These are phyloP conservation scores for Isabelozyma gotoi DNA, from an alignment of 805 yeast species.

Conservation along the genomic window DNA sequence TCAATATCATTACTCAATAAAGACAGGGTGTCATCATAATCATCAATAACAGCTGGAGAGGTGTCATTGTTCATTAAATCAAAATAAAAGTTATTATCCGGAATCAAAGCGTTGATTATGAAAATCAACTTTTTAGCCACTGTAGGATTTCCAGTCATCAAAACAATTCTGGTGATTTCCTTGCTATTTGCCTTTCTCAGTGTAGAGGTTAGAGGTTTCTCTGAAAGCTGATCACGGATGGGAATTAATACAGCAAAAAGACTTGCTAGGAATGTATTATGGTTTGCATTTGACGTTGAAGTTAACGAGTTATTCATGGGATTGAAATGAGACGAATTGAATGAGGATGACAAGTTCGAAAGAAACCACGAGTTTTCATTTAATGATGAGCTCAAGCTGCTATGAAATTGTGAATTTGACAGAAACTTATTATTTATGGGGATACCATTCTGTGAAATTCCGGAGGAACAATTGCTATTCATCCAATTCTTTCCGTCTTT, in stretches of 20 bases:
- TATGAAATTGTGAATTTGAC: conserved; percentile 10
- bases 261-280: conserved; percentile 45
- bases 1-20: neutral
- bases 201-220: conserved; percentile 27
- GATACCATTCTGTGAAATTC: neutral
- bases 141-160: conserved; percentile 59
- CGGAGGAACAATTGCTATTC: neutral
- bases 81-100: conserved; percentile 26
- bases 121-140: conserved; percentile 60
- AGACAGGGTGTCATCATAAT: neutral
- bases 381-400: conserved; percentile 4
- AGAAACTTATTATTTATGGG: conserved; percentile 5
- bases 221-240: conserved; percentile 30
- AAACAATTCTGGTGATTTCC: conserved; percentile 48
- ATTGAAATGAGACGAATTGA: neutral
- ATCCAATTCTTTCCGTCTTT: conserved; percentile 41
- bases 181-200: conserved; percentile 18
- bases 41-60: neutral
- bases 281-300: conserved; percentile 3
- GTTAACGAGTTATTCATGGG: neutral
- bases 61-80: neutral
- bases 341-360: neutral
- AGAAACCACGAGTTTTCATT: conserved; percentile 1
- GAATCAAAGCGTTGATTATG: conserved; percentile 50
- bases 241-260: conserved; percentile 47